Evolutionary conservation across 768 basidiomycete genomes (phyloP).

Genomic region (Boletus coccyginus): DNA sequence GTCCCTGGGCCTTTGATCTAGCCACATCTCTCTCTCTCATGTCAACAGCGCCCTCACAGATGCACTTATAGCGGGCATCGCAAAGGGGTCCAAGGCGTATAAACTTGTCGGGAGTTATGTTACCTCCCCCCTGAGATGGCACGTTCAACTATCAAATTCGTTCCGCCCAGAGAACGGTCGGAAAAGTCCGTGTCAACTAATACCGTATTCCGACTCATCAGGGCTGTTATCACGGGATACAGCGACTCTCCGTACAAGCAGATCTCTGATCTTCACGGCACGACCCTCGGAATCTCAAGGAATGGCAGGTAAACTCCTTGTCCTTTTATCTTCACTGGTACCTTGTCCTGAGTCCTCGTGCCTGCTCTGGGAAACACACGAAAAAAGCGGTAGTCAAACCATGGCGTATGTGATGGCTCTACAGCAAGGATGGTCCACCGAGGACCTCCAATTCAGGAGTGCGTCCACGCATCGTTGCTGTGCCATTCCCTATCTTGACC

Average conservation of each 20-base stretch:
- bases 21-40: neutral
- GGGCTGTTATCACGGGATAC: slow-evolving; percentile 89
- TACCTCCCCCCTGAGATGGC: slow-evolving; percentile 86
- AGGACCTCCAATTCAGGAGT: slow-evolving; percentile 72
- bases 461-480: slow-evolving; percentile 4
- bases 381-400: slow-evolving; percentile 75
- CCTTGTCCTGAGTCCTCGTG: neutral
- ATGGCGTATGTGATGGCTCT: slow-evolving; percentile 96
- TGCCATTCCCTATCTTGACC: neutral
- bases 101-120: slow-evolving; percentile 94
- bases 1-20: neutral
- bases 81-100: slow-evolving; percentile 84
- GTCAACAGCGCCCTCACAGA: slow-evolving; percentile 81
- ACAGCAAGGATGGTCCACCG: slow-evolving; percentile 77
- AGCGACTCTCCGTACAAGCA: slow-evolving; percentile 64
- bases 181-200: neutral
- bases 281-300: slow-evolving; percentile 86
- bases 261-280: slow-evolving; percentile 74
- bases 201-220: slow-evolving; percentile 21
- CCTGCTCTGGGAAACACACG: neutral
- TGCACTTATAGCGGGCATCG: slow-evolving; percentile 87
- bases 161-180: too few species aligned
- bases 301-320: slow-evolving; percentile 60
- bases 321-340: neutral
- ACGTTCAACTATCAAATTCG: slow-evolving; percentile 7